Conservation (phyloP, 768 basidiomycete species). For the Phaffia australis region DNA sequence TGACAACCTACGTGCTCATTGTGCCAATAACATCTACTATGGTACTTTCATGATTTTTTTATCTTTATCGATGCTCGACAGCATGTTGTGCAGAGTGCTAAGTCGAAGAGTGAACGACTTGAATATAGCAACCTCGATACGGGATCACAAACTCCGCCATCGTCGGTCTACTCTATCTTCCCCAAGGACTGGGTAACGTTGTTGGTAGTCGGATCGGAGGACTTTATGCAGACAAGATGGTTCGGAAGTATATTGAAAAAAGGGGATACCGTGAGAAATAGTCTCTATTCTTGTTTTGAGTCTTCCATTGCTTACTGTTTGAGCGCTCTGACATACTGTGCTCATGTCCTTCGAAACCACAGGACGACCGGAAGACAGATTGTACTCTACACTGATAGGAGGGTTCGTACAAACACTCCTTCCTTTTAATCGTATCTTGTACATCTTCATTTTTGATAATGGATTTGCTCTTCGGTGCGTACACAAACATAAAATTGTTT, state of each 20-base stretch:
- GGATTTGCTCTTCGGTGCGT: too few relatives aligned
- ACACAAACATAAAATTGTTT: neutral
- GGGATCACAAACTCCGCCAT: constrained; percentile 37
- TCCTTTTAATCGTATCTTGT: too few relatives aligned
- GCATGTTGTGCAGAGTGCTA: neutral
- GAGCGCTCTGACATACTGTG: too few relatives aligned
- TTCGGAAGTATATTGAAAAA: constrained; percentile 33
- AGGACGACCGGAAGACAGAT: constrained; percentile 37
- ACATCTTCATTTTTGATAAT: too few relatives aligned
- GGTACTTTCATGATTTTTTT: neutral
- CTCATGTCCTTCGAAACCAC: too few relatives aligned
- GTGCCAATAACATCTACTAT: constrained; percentile 30
- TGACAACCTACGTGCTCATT: constrained; percentile 32
- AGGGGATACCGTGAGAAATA: constrained; percentile 30
- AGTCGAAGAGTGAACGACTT: neutral
- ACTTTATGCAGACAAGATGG: constrained; percentile 32
- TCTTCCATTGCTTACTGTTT: neutral
- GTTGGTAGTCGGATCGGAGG: constrained; percentile 36
- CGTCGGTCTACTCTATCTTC: constrained; percentile 38
- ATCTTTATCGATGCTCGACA: too few relatives aligned
- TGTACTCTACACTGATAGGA: constrained; percentile 33
- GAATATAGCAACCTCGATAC: constrained; percentile 30
- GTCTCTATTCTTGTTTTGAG: neutral
- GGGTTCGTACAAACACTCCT: neutral
- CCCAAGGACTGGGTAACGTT: constrained; percentile 37